A percentile compares a stretch with the other conserved stretches of the same genome.
Evolutionary conservation across 331 rosid genomes (phyloP).

Genomic region (Cucumis variabilis): DNA sequence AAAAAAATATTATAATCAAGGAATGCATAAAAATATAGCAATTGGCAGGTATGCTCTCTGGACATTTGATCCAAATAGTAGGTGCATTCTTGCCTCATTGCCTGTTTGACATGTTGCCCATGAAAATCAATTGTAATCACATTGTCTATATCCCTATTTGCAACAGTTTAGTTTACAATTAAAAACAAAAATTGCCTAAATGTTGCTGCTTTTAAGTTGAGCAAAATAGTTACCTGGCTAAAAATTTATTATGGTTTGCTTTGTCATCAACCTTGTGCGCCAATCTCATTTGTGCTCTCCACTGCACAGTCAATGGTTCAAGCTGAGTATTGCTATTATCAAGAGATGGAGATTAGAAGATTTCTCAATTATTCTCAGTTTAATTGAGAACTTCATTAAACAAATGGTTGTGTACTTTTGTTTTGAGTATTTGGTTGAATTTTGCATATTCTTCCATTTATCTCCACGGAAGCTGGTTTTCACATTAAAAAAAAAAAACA

Average conservation of each 20-base stretch:
- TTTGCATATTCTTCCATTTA: background rate
- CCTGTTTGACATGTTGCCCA: slow-evolving; percentile 92
- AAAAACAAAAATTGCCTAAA: slow-evolving; percentile 17
- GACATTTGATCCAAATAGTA: slow-evolving; percentile 74
- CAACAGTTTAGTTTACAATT: slow-evolving; percentile 41
- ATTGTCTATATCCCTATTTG: slow-evolving; percentile 84
- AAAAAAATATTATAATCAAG: slow-evolving; percentile 1
- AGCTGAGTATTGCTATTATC: background rate
- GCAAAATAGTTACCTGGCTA: slow-evolving; percentile 69
- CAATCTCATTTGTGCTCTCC: slow-evolving; percentile 61
- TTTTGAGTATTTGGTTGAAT: background rate
- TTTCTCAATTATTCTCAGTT: background rate
- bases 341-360: background rate
- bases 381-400: background rate
- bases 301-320: slow-evolving; percentile 50
- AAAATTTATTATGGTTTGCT: slow-evolving; percentile 88
- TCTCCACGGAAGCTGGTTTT: background rate
- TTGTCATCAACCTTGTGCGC: slow-evolving; percentile 80
- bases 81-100: slow-evolving; percentile 81
- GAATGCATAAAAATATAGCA: background rate
- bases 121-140: slow-evolving; percentile 95
- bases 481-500: background rate
- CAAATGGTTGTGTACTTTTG: no score
- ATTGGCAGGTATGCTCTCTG: slow-evolving; percentile 56
- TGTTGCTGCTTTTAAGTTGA: slow-evolving; percentile 20